phyloP scores from a whole-genome alignment of 2,329 filamentous ascomycete species.

The Calcarisporium arbuscula region DNA sequence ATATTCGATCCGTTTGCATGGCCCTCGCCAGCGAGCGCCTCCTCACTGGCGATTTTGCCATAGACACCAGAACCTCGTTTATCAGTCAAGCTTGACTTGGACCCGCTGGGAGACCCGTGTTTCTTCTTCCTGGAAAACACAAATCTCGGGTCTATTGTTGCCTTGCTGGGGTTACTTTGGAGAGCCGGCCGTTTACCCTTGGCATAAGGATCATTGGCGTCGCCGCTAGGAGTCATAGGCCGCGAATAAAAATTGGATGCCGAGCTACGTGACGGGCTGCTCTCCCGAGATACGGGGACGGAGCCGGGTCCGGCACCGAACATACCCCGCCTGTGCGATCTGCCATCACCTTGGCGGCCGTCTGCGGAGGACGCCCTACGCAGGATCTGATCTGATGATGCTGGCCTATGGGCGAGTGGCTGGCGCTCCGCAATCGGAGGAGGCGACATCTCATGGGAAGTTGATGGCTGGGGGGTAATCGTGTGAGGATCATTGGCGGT shows the following conservation, averaged over 20 bases:
- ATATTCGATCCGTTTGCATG: slow-evolving; percentile 66
- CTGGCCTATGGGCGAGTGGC: slow-evolving; percentile 33
- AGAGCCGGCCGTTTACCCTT: slow-evolving; percentile 71
- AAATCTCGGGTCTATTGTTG: slow-evolving; percentile 69
- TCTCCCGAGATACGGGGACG: slow-evolving; percentile 52
- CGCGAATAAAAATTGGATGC: slow-evolving; percentile 62
- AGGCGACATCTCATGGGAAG: slow-evolving; percentile 45
- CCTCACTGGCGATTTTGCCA: slow-evolving; percentile 30
- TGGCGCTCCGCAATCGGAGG: slow-evolving; percentile 34
- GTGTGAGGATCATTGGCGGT: slow-evolving; percentile 35
- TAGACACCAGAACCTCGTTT: slow-evolving; percentile 44
- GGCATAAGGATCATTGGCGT: slow-evolving; percentile 81
- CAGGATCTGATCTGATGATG: slow-evolving; percentile 35
- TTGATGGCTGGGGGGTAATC: slow-evolving; percentile 64
- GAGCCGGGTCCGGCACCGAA: slow-evolving; percentile 48
- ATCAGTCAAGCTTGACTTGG: slow-evolving; percentile 46
- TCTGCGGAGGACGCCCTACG: slow-evolving; percentile 35
- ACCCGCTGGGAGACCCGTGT: slow-evolving; percentile 43
- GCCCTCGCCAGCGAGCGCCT: slow-evolving; percentile 20
- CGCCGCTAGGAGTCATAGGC: slow-evolving; percentile 72
- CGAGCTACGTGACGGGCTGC: slow-evolving; percentile 57
- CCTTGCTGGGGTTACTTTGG: slow-evolving; percentile 54
- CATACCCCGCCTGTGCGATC: slow-evolving; percentile 46
- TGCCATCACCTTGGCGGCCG: slow-evolving; percentile 23
- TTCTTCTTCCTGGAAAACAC: slow-evolving; percentile 75